Percentiles rank a stretch among this genome's conserved stretches.
Evolutionary conservation across 495 filamentous ascomycete genomes (phyloP).

Genomic region (Aspergillus taichungensis): DNA sequence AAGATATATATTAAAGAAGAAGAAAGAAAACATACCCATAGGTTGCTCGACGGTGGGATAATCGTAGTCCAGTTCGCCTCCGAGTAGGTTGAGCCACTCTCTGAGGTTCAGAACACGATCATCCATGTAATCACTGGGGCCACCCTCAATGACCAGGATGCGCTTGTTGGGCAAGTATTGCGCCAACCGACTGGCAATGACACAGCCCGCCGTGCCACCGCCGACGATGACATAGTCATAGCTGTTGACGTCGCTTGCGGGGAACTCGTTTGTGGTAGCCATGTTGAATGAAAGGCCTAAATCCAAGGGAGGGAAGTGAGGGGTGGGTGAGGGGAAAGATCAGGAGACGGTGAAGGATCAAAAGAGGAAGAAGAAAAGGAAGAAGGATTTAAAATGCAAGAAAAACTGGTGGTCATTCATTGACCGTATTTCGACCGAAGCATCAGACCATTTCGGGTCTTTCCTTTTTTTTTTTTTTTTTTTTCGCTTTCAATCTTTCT

Average conservation of each 20-base stretch:
- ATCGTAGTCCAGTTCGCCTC: constrained; percentile 77
- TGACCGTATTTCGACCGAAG: not conserved
- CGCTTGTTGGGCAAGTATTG: constrained; percentile 58
- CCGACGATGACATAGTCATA: constrained; percentile 85
- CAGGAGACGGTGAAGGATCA: not conserved
- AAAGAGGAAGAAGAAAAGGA: constrained; percentile 1
- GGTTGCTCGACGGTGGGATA: constrained; percentile 81
- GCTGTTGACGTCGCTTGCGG: constrained; percentile 49
- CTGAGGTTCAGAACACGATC: constrained; percentile 66
- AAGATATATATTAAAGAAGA: not conserved
- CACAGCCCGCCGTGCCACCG: constrained; percentile 81
- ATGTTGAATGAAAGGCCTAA: constrained; percentile 25
- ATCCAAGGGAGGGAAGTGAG: not conserved
- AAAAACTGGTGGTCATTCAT: not conserved
- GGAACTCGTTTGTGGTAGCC: constrained; percentile 53
- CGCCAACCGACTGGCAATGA: constrained; percentile 64
- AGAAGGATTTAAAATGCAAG: not conserved
- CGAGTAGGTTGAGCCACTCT: constrained; percentile 69
- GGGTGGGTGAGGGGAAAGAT: constrained; percentile 1
- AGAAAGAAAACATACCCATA: constrained; percentile 43
- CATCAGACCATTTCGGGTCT: no score
- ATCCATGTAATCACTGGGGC: constrained; percentile 52
- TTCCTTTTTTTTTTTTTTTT: not conserved
- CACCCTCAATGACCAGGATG: constrained; percentile 58
- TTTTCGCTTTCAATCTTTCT: not conserved